Evolutionary conservation across 176 grass and related monocot genomes (phyloP).

Genomic region (Secale cereale): DNA sequence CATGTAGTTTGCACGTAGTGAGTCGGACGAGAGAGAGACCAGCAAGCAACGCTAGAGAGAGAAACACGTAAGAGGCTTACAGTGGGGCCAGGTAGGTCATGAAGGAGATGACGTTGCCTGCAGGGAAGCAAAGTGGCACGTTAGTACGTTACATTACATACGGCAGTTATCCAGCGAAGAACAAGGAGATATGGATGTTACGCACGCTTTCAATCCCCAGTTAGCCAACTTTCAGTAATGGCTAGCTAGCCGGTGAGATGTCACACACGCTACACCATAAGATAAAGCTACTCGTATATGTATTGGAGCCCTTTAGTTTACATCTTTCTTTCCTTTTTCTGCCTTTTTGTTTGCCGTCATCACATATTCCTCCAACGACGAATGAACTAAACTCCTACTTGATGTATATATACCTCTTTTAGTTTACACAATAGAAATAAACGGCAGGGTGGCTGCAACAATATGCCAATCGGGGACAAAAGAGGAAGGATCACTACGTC

Average conservation of each 20-base stretch:
- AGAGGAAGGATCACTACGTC: no score
- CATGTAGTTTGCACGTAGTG: neutral
- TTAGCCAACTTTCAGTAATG: neutral
- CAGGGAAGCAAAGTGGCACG: neutral
- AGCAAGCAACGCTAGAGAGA: neutral
- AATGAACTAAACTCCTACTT: neutral
- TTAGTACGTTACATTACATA: neutral
- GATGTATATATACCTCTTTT: neutral
- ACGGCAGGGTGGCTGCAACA: neutral
- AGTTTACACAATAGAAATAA: neutral
- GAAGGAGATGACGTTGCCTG: slow-evolving; percentile 90
- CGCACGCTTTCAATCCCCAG: neutral
- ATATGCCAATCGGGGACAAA: no score
- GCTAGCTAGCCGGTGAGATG: neutral
- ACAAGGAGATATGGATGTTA: neutral
- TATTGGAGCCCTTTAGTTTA: neutral
- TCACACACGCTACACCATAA: neutral
- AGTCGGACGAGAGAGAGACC: no score
- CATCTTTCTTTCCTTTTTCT: neutral
- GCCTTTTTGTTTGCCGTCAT: neutral
- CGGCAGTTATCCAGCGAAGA: neutral
- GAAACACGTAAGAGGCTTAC: slow-evolving; percentile 34
- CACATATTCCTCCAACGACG: neutral
- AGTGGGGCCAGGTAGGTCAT: slow-evolving; percentile 75
- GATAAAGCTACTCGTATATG: neutral